phyloP scores from a whole-genome alignment of 2,329 filamentous ascomycete species.

The Blastomyces percursus region DNA sequence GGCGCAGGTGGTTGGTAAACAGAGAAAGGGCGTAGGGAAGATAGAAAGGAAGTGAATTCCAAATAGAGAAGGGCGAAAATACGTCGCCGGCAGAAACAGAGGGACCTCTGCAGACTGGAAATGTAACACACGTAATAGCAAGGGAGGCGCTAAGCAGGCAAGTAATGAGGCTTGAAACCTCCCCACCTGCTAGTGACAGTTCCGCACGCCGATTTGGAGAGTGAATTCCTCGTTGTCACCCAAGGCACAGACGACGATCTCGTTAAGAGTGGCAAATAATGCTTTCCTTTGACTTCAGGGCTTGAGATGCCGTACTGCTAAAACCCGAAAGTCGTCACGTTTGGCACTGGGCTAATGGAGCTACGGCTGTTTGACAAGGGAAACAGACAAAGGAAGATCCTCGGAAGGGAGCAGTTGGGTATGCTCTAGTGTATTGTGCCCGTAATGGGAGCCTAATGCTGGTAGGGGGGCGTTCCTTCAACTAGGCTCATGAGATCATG shows the following conservation, averaged over 20 bases:
- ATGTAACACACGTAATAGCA: not conserved
- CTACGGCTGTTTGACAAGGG: not conserved
- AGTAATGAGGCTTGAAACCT: not conserved
- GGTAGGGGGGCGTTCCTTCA: not conserved
- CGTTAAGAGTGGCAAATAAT: not conserved
- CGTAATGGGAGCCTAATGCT: not conserved
- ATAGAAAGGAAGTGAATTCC: not conserved
- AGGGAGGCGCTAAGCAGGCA: not conserved
- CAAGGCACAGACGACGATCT: not conserved
- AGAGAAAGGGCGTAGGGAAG: not conserved
- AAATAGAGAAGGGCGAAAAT: not conserved
- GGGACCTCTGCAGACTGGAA: not conserved
- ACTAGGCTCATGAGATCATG: not conserved
- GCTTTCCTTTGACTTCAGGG: not conserved
- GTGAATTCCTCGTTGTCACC: not conserved
- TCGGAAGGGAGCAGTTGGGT: not conserved
- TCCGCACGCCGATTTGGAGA: not conserved
- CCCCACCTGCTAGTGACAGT: not conserved
- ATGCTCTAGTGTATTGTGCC: not conserved
- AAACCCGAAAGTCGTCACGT: not conserved
- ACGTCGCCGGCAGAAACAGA: not conserved
- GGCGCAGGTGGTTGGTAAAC: not conserved
- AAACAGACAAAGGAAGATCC: not conserved
- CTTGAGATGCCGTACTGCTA: not conserved
- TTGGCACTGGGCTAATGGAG: not conserved